Conservation (phyloP, 129 eudicot genomes). For the Arctium lappa region DNA sequence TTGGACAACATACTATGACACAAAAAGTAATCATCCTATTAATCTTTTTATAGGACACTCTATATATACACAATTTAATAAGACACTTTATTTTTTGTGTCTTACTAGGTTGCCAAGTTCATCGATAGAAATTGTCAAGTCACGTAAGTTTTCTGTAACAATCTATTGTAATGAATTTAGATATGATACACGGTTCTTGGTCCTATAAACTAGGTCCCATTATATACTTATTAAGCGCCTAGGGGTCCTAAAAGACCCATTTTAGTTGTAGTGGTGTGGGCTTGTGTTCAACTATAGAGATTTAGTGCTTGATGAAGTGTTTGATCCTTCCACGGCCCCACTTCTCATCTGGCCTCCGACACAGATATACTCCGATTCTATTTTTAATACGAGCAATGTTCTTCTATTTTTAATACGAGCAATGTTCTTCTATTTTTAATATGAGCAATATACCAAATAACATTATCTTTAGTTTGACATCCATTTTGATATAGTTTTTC, state of each 20-base stretch:
- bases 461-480: too few relatives aligned
- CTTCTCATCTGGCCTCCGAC: too few relatives aligned
- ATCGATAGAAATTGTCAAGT: background rate
- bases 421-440: too few relatives aligned
- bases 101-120: background rate
- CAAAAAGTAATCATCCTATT: too few relatives aligned
- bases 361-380: too few relatives aligned
- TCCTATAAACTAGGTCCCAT: background rate
- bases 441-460: too few relatives aligned
- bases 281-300: background rate
- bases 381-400: too few relatives aligned
- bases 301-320: background rate
- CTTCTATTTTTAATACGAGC: too few relatives aligned
- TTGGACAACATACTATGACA: too few relatives aligned
- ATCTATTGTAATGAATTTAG: background rate
- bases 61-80: too few relatives aligned
- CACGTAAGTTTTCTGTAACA: background rate
- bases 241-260: background rate
- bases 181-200: background rate
- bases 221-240: background rate
- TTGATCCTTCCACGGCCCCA: constrained; percentile 22
- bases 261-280: background rate
- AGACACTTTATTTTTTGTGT: background rate
- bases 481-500: too few relatives aligned
- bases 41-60: too few relatives aligned